These are phyloP conservation scores for Hygrophila difformis DNA, from an alignment of 257 asterid species.

Conservation along the genomic window DNA sequence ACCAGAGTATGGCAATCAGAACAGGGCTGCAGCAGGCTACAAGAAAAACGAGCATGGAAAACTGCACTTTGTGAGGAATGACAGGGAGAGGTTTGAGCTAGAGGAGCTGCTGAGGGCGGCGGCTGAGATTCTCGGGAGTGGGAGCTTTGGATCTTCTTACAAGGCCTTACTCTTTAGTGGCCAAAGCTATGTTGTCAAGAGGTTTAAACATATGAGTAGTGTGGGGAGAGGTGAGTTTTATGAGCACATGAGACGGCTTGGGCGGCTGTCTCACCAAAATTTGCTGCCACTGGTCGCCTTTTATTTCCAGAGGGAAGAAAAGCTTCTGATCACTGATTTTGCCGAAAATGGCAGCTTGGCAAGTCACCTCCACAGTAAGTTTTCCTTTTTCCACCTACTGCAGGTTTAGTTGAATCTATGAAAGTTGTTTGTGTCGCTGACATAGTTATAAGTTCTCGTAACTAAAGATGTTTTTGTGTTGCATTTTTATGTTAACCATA, in stretches of 20 bases:
- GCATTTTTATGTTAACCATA: too few relatives aligned
- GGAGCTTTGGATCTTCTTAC: slow-evolving; percentile 66
- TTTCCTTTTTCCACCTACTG: too few relatives aligned
- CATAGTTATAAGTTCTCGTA: too few relatives aligned
- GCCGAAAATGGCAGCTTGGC: slow-evolving; percentile 61
- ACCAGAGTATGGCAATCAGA: background rate
- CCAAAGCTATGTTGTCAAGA: slow-evolving; percentile 61
- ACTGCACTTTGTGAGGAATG: too few relatives aligned
- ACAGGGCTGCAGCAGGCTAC: background rate
- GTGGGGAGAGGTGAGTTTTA: slow-evolving; percentile 64
- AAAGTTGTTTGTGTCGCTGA: too few relatives aligned
- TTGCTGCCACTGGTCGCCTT: slow-evolving; percentile 69
- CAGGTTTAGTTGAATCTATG: too few relatives aligned
- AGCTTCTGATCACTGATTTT: slow-evolving; percentile 53
- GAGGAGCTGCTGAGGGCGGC: slow-evolving; percentile 66
- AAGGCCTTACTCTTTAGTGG: slow-evolving; percentile 54
- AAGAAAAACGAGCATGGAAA: too few relatives aligned
- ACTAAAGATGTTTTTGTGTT: too few relatives aligned
- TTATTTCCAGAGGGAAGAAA: slow-evolving; percentile 86
- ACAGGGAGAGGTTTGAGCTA: too few relatives aligned
- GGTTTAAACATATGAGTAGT: slow-evolving; percentile 71
- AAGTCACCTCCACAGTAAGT: slow-evolving; percentile 63
- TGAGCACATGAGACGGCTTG: slow-evolving; percentile 85
- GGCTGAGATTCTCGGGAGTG: slow-evolving; percentile 79
- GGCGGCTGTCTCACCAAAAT: slow-evolving; percentile 53